Evolutionary conservation across 2,329 filamentous ascomycete genomes (phyloP), one percentile per base, ranked within the genome.

Genomic region (Aureobasidium sp.): DNA sequence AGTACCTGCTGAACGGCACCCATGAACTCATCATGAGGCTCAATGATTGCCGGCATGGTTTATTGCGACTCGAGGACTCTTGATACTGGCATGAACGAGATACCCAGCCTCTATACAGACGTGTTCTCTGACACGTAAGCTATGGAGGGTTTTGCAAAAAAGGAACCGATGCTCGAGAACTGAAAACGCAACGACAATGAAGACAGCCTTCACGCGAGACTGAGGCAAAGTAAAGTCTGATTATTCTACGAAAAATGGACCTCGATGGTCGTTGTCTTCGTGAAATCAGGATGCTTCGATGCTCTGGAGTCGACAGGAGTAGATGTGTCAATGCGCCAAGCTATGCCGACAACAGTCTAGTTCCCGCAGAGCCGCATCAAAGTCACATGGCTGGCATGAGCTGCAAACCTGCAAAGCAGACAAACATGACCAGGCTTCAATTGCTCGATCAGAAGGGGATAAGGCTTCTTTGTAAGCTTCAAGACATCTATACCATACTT

Each of bases 1-100:
- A 6, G 6, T 45, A 77, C 74, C 70, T 76, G 74, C 63, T 76
- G 74, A 48, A 75, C 74, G 17, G 74, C 71, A 45, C 69, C 62
- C 50, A 69, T 71, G 41, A 76, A 63, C 61, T 76, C 74, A 66
- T 77, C 73, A 42, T 71, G 66, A 24, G 68, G 68, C 58, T 76
- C 72, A 52, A 74, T 62, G 12, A 69, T 52, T 11, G 66, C 66
- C 14, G 68, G 67, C 68, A 70, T 69, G 11, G 44, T 59, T 53
- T 16, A 30, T 5, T 12, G 35, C 35, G 35, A 24, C 8, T 8
- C n/a, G 14, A 11, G 17, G 2, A 7, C n/a, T 12, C 25, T 35
- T 27, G 12, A 29, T 10, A 10, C 11, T 19, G 22, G 14, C n/a
- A 29, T 22, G 25, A 4, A n/a, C 12, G 21, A 6, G 8, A 17